phyloP scores from a whole-genome alignment of 2,329 filamentous ascomycete genomes.

The Sarocladiaceae sp. region DNA sequence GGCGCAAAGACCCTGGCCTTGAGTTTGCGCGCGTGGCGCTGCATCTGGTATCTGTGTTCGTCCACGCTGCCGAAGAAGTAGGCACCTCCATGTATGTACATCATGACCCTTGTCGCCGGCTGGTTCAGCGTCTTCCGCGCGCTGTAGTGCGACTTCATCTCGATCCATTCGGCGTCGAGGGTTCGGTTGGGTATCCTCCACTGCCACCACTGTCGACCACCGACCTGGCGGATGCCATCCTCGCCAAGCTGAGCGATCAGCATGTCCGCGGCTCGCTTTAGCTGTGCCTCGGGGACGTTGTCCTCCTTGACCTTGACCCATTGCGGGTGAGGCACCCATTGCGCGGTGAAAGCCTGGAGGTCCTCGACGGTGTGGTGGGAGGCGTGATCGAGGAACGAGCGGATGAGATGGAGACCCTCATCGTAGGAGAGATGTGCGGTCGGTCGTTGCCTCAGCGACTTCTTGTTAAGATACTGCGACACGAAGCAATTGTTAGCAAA shows the following conservation, averaged over 20 bases:
- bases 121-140: slow-evolving; percentile 59
- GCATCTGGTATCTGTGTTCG: slow-evolving; percentile 97
- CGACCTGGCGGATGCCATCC: slow-evolving; percentile 67
- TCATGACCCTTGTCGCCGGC: slow-evolving; percentile 66
- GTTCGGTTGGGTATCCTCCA: slow-evolving; percentile 62
- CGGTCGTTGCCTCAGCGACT: slow-evolving; percentile 68
- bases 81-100: slow-evolving; percentile 90
- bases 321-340: slow-evolving; percentile 83
- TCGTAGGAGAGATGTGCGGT: slow-evolving; percentile 92
- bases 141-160: slow-evolving; percentile 74
- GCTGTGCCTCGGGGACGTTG: slow-evolving; percentile 55
- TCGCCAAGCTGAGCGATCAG: slow-evolving; percentile 70
- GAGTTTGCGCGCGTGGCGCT: slow-evolving; percentile 88
- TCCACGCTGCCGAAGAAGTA: slow-evolving; percentile 96
- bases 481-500: slow-evolving; percentile 9
- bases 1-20: slow-evolving; percentile 85
- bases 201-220: slow-evolving; percentile 83
- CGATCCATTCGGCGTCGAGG: slow-evolving; percentile 87
- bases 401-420: slow-evolving; percentile 81
- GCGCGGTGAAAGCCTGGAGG: slow-evolving; percentile 81
- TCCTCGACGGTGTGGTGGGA: slow-evolving; percentile 91
- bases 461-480: slow-evolving; percentile 71
- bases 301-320: slow-evolving; percentile 78
- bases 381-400: slow-evolving; percentile 76
- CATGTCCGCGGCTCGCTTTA: slow-evolving; percentile 59